phyloP scores from a whole-genome alignment of 441 rosid genomes.

The Bocquillonia castaneifolia region DNA sequence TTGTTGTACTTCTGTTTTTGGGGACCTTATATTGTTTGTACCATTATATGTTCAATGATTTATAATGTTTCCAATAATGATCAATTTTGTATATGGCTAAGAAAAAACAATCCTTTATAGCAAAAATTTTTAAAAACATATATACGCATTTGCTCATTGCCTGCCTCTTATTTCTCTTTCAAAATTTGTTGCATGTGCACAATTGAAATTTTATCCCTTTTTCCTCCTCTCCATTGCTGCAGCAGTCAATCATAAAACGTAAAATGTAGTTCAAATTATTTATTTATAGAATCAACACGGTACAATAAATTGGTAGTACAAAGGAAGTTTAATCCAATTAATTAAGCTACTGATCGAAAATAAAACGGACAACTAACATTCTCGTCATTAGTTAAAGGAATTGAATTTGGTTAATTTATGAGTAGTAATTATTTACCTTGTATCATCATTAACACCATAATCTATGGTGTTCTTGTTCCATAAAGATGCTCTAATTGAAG shows the following conservation, averaged over 20 bases:
- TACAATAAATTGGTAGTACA: not conserved
- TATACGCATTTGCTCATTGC: not conserved
- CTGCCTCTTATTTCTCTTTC: not conserved
- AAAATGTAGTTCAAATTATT: not conserved
- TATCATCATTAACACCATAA: slow-evolving; percentile 8
- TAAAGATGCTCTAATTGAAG: not conserved
- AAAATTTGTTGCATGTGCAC: not conserved
- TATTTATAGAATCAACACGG: too few relatives aligned
- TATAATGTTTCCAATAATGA: slow-evolving; percentile 11
- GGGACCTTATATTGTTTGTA: not conserved
- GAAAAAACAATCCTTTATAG: not conserved
- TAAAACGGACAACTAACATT: not conserved
- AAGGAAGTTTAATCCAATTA: not conserved
- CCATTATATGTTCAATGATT: slow-evolving; percentile 22
- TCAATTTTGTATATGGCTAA: slow-evolving; percentile 6
- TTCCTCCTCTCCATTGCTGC: not conserved
- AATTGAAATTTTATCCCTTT: not conserved
- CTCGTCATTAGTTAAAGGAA: not conserved
- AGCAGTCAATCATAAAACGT: not conserved
- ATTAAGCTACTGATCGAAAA: not conserved
- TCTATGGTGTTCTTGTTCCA: not conserved
- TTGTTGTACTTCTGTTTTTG: not conserved
- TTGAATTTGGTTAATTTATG: not conserved
- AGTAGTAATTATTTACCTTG: not conserved
- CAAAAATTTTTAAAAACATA: not conserved